Evolutionary conservation across 345 rosid species (phyloP), one percentile per base, ranked within the genome.

Genomic region (Ceriops zippeliana): DNA sequence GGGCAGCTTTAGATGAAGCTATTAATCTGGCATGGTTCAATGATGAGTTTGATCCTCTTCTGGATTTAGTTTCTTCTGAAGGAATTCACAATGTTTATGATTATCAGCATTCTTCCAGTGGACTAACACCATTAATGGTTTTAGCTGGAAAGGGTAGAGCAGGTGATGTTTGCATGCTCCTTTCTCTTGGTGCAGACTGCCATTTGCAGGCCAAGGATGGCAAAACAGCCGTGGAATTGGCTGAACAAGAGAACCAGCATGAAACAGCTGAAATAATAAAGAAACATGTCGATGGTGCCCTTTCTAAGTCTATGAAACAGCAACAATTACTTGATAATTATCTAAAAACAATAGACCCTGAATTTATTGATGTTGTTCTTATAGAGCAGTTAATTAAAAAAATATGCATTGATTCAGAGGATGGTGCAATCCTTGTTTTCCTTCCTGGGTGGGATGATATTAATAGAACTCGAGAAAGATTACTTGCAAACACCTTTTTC

Each of bases 401-500:
- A 70, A 88, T 89, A 75, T 88, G 98, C 76, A 59, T 42, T 28
- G 90, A 82, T 76, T 88, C 96, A 19, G 72, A 77, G 72, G 89
- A 82, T 68, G 99, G 96, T 62, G 99, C 96, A 35, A 86, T 93
- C 79, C 95, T 93, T 74, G 90, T 93, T 73, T 93, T 93, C 77
- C 91, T 89, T 80, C 97, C 96, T 28, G 99, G 97, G 37, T 93
- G 99, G 99, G 99, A 91, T 66, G 96, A 91, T 71, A 93, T 93
- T 70, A 95, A 84, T 74, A 86, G 72, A 76, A 84, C 81, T 15
- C 65, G 86, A 77, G 89, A 84, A 77, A 88, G 79, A 67, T 79
- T 93, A 75, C 82, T 76, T 51, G 86, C 80, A 34, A 87, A 83
- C 60, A 81, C 82, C 5, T 75, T 82, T 65, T 89, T 95, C 67